Evolutionary conservation across 2,329 filamentous ascomycete species (phyloP), one percentile per base, ranked within the genome.

Genomic region (Talaromyces marneffei): DNA sequence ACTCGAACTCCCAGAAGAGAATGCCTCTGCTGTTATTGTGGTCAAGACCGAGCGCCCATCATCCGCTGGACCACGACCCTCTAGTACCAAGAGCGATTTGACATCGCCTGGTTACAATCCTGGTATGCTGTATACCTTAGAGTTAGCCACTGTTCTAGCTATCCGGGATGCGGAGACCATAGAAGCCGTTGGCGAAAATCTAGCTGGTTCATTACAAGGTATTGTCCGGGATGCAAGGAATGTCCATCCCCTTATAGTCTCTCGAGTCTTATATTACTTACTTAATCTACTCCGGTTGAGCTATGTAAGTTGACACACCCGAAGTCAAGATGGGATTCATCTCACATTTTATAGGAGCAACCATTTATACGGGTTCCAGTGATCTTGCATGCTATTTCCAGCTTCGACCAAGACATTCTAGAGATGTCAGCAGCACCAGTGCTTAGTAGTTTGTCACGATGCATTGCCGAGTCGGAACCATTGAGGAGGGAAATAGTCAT

Each of bases 291-390:
- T 99, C 40, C 88, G 90, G 67, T 85, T 88, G 20, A 93, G 92
- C 78, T 95, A 96, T 75, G 90, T 78, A 88, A 63, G 42, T 46
- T 48, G 20, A 48, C 9, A 18, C 52, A 16, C 42, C 29, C 10
- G 52, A 14, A 39, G 33, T 35, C 29, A 27, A 31, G 20, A 27
- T 53, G n/a, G 12, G 5, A 59, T 62, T 74, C 62, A 29, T 39
- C 37, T 65, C 7, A 65, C 48, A 20, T 23, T 25, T 31, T 46
- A 2, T 66, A 92, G 89, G 89, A 96, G 67, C 86, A 93, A 69
- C 90, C 95, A 69, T 96, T 94, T 73, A 87, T 97, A 70, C 90
- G 94, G 61, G 90, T 92, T 0, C 94, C 94, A 1, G 90, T 97
- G 56, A 84, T 97, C 7, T 83, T 99, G 12, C 94, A 99, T 73